Conservation (phyloP, 495 filamentous ascomycete genomes). For the Bombardia bombarda region DNA sequence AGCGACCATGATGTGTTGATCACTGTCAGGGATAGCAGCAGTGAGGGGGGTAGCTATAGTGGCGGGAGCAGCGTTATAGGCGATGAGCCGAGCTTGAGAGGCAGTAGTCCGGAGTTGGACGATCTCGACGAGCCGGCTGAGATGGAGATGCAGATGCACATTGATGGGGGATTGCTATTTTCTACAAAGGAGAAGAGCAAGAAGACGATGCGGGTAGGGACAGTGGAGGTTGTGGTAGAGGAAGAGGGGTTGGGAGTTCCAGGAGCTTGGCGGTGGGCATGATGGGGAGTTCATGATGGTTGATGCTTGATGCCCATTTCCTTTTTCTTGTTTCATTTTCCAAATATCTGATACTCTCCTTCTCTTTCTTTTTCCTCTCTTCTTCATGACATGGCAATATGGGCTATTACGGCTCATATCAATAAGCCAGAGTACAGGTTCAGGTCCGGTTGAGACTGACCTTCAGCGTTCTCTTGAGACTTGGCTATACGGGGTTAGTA, state of each 20-base stretch:
- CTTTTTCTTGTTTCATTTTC: neutral
- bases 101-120: slow-evolving; percentile 1
- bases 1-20: slow-evolving; percentile 7
- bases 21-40: slow-evolving; percentile 8
- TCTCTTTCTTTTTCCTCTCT: too few relatives aligned
- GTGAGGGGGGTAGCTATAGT: too few relatives aligned
- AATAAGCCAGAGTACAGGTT: too few relatives aligned
- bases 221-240: neutral
- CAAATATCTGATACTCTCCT: too few relatives aligned
- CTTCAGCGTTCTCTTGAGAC: too few relatives aligned
- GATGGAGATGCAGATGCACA: neutral
- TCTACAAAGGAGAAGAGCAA: neutral
- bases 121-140: neutral
- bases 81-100: slow-evolving; percentile 1
- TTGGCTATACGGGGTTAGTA: too few relatives aligned
- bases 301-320: neutral
- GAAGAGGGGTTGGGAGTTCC: neutral
- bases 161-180: neutral
- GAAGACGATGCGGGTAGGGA: neutral
- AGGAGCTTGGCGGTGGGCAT: neutral
- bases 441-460: too few relatives aligned
- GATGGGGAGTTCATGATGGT: too few relatives aligned
- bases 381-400: too few relatives aligned
- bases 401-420: too few relatives aligned
- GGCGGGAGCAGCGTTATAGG: too few relatives aligned